These are phyloP conservation scores for Firmiana major DNA, from an alignment of 345 rosid species.

Conservation along the genomic window DNA sequence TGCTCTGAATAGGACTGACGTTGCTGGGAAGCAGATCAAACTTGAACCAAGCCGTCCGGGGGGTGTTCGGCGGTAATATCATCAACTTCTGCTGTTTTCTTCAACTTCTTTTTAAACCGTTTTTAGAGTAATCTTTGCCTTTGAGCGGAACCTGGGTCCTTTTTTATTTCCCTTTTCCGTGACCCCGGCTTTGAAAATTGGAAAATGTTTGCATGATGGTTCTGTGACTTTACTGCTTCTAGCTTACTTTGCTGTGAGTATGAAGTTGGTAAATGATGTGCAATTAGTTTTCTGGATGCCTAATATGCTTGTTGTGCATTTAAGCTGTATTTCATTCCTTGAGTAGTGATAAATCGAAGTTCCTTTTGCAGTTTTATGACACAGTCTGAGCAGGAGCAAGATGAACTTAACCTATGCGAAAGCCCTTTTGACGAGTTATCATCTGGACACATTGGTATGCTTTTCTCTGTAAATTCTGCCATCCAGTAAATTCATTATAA, in stretches of 20 bases:
- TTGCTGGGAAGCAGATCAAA: conserved; percentile 72
- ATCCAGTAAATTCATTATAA: conserved; percentile 10
- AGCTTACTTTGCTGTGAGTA: not conserved
- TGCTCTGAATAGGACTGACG: conserved; percentile 53
- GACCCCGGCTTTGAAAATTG: not conserved
- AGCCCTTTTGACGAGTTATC: conserved; percentile 39
- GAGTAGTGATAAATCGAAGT: not conserved
- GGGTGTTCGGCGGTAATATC: conserved; percentile 39
- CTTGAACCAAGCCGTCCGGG: conserved; percentile 55
- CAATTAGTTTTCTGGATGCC: not conserved
- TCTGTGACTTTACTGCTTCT: not conserved
- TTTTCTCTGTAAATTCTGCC: conserved; percentile 8
- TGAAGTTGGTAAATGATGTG: not conserved
- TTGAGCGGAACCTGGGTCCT: not conserved
- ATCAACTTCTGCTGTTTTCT: not conserved
- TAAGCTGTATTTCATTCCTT: not conserved
- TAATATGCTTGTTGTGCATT: not conserved
- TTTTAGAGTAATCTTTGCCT: not conserved
- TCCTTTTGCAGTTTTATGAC: conserved; percentile 39
- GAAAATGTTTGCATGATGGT: not conserved
- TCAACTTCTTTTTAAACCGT: not conserved
- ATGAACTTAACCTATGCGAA: conserved; percentile 34
- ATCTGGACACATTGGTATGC: conserved; percentile 49
- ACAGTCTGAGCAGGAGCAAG: conserved; percentile 44
- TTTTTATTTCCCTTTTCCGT: not conserved